These are phyloP conservation scores for Edaphochlamys debaryana DNA, from an alignment of 139 green algal genomes.

Conservation along the genomic window DNA sequence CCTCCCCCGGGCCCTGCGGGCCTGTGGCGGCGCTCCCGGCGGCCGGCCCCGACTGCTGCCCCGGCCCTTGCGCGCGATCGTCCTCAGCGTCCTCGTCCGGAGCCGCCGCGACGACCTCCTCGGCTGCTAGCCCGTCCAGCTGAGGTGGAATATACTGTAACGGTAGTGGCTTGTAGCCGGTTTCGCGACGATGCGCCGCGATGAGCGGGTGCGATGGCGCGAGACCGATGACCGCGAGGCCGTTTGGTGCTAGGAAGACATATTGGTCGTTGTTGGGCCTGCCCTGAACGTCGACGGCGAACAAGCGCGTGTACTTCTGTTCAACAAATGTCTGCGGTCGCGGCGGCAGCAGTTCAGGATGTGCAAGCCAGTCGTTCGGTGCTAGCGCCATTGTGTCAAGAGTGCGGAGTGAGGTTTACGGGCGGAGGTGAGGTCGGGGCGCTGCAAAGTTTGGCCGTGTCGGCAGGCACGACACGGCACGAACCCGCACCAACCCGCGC, in stretches of 20 bases:
- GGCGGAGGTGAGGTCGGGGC: background rate
- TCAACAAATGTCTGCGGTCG: slow-evolving; percentile 16
- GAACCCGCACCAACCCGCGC: too few relatives aligned
- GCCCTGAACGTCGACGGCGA: slow-evolving; percentile 40
- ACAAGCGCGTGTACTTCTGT: slow-evolving; percentile 13
- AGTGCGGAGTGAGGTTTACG: background rate
- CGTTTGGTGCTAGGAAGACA: slow-evolving; percentile 46
- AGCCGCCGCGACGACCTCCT: background rate
- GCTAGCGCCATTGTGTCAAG: background rate
- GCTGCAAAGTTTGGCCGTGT: background rate
- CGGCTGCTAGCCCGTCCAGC: background rate
- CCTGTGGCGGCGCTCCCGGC: background rate
- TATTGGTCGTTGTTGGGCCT: slow-evolving; percentile 35
- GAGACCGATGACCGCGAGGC: slow-evolving; percentile 35
- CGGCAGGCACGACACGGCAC: too few relatives aligned
- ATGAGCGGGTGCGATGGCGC: slow-evolving; percentile 46
- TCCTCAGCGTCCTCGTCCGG: slow-evolving; percentile 17
- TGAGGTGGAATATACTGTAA: slow-evolving; percentile 11
- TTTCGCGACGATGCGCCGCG: slow-evolving; percentile 7
- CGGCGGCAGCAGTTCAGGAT: slow-evolving; percentile 35
- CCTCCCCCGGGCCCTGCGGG: background rate
- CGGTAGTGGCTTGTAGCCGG: background rate
- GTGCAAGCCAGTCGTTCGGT: slow-evolving; percentile 34
- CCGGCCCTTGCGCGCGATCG: background rate
- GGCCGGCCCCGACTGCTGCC: background rate